Evolutionary conservation across 2,329 filamentous ascomycete species (phyloP).

Genomic region (Hypoxylon sp.): DNA sequence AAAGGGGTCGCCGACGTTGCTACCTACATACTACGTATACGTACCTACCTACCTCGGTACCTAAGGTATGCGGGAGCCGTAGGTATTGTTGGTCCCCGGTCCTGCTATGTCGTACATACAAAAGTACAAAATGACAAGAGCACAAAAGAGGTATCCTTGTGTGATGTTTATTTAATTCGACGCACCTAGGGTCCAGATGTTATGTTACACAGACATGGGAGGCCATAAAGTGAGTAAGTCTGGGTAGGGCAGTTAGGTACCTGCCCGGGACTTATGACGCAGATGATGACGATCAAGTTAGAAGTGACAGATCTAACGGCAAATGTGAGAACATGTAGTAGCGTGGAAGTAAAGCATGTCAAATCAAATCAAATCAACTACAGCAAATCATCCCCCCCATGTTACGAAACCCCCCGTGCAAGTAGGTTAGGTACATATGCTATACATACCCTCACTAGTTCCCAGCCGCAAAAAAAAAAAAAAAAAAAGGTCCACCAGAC

Average conservation of each 20-base stretch:
- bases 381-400: neutral
- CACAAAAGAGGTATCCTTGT: no score
- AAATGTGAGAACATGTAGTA: neutral
- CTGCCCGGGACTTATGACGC: neutral
- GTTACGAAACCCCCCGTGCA: neutral
- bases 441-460: neutral
- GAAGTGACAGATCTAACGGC: neutral
- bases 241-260: neutral
- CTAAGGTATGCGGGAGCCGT: no score
- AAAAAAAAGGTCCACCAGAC: no score
- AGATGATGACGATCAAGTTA: neutral
- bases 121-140: no score
- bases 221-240: neutral
- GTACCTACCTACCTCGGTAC: no score
- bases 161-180: neutral
- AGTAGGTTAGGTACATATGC: neutral
- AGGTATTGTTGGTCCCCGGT: neutral
- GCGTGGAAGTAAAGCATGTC: no score
- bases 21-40: no score
- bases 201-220: neutral
- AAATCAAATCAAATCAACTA: no score
- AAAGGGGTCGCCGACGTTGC: no score
- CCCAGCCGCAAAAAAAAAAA: neutral
- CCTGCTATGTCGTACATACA: no score
- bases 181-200: slow-evolving; percentile 1